A percentile compares a stretch with the other conserved stretches of the same genome.
These are phyloP conservation scores for Histomonas meleagridis DNA, from an alignment of 208 protist species.

Conservation along the genomic window DNA sequence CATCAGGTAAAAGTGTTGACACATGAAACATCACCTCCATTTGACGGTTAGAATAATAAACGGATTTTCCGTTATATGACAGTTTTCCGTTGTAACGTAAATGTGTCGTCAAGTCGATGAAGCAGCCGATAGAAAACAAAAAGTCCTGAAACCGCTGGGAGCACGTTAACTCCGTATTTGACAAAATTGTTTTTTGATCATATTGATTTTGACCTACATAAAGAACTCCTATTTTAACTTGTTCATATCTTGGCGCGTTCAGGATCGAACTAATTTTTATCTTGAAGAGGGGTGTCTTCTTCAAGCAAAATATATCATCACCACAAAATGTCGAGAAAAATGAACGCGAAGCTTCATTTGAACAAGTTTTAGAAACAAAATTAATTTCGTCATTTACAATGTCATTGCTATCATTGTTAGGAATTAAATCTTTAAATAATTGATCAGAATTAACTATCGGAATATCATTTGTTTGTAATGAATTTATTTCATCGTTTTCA, in stretches of 20 bases:
- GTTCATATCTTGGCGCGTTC: neutral
- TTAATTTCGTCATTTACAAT: no score
- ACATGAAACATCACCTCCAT: slow-evolving; percentile 30
- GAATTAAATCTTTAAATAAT: no score
- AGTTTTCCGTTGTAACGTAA: neutral
- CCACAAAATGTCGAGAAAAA: no score
- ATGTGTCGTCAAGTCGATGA: neutral
- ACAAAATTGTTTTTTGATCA: neutral
- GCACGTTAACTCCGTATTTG: neutral
- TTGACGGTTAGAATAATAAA: neutral
- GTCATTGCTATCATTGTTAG: no score
- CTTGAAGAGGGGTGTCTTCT: no score
- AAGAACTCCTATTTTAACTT: neutral
- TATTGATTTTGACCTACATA: neutral
- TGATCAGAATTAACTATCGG: no score
- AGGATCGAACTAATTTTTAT: no score
- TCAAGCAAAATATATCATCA: no score
- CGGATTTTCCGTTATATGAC: neutral
- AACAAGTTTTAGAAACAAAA: no score
- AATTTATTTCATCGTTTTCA: no score
- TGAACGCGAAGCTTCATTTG: no score
- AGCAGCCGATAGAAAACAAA: neutral
- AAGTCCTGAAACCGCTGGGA: neutral
- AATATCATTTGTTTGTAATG: no score
- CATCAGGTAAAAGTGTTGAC: neutral